These are phyloP conservation scores for Cutaneotrichosporon sp. DNA, from an alignment of 1,284 basidiomycete genomes.

Conservation along the genomic window DNA sequence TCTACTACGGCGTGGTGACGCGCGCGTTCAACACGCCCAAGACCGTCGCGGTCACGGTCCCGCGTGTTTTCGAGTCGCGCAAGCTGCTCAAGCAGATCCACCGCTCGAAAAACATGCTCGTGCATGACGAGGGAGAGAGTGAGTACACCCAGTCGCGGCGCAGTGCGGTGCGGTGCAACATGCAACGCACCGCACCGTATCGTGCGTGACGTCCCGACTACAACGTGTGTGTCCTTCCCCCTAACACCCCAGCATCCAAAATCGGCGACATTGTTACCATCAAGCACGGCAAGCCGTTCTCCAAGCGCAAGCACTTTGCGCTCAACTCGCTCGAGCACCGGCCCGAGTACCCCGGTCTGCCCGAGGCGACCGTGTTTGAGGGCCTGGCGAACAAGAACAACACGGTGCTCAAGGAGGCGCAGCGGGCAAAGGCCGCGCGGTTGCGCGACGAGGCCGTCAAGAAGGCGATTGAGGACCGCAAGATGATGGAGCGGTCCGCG, in stretches of 20 bases:
- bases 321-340: slow-evolving; percentile 22
- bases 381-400: slow-evolving; percentile 1
- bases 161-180: too few relatives aligned
- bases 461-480: neutral
- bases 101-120: slow-evolving; percentile 37
- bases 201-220: too few relatives aligned
- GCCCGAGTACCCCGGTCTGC: slow-evolving; percentile 2
- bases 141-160: slow-evolving; percentile 9
- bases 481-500: slow-evolving; percentile 3
- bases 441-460: neutral
- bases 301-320: slow-evolving; percentile 31
- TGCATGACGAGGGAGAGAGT: slow-evolving; percentile 39
- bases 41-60: slow-evolving; percentile 40
- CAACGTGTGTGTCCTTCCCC: too few relatives aligned
- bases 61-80: slow-evolving; percentile 27
- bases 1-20: slow-evolving; percentile 33
- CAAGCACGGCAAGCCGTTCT: slow-evolving; percentile 33
- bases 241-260: slow-evolving; percentile 24
- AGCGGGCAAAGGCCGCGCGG: slow-evolving; percentile 5
- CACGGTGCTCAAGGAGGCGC: neutral
- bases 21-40: slow-evolving; percentile 40
- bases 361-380: neutral
- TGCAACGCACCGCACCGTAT: too few relatives aligned
- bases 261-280: slow-evolving; percentile 37
- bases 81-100: slow-evolving; percentile 27